Percentiles rank a stretch among this genome's conserved stretches.
Conservation (phyloP, 2,329 filamentous ascomycete genomes). For the Fusarium devonianum region DNA sequence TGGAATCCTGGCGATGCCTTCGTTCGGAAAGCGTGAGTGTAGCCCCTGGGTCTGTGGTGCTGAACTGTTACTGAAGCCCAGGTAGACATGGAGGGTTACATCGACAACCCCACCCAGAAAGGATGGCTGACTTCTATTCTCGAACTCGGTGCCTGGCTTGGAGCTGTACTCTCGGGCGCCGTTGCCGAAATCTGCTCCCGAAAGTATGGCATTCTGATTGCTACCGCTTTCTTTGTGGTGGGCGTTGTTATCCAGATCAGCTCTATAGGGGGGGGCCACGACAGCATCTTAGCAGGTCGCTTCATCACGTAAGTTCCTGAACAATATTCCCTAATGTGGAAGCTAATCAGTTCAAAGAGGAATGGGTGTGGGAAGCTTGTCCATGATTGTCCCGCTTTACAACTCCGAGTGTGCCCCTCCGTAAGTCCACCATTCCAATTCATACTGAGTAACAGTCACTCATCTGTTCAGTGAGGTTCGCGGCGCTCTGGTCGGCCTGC, state of each 20-base stretch:
- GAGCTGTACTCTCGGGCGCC: constrained; percentile 72
- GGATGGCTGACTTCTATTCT: constrained; percentile 72
- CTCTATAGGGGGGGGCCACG: constrained; percentile 62
- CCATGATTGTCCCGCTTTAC: constrained; percentile 69
- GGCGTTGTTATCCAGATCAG: constrained; percentile 74
- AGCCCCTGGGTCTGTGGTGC: background rate
- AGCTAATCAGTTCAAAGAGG: constrained; percentile 47
- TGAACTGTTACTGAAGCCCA: constrained; percentile 10
- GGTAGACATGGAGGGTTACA: constrained; percentile 64
- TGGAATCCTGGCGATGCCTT: constrained; percentile 68
- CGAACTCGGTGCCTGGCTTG: constrained; percentile 80
- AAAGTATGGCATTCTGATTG: constrained; percentile 73
- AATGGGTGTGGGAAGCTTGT: constrained; percentile 73
- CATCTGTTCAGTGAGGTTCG: constrained; percentile 43
- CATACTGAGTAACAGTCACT: background rate
- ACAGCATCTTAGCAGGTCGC: constrained; percentile 72
- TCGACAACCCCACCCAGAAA: constrained; percentile 60
- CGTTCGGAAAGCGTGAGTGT: constrained; percentile 59
- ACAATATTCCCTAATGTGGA: fast-evolving
- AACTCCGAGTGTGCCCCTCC: constrained; percentile 57
- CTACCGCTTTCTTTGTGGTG: constrained; percentile 70
- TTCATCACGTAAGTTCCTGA: constrained; percentile 65
- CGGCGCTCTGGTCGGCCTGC: constrained; percentile 54
- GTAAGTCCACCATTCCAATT: constrained; percentile 23
- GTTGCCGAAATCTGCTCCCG: constrained; percentile 74